phyloP scores from a whole-genome alignment of 2,329 filamentous ascomycete genomes.

The Amylocarpus encephaloides region DNA sequence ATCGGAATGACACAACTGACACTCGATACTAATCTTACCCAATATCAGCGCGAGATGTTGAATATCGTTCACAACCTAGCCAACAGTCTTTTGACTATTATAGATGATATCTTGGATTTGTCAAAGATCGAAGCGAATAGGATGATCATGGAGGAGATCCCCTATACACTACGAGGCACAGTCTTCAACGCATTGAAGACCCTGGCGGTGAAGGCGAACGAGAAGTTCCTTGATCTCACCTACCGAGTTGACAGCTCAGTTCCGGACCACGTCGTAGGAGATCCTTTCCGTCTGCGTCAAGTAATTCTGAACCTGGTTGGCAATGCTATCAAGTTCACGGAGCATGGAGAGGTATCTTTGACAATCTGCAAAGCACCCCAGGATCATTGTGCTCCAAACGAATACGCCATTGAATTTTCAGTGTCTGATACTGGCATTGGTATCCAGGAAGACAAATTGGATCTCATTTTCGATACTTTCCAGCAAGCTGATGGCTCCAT shows the following conservation, averaged over 20 bases:
- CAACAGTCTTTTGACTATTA: slow-evolving; percentile 93
- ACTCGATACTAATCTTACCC: slow-evolving; percentile 87
- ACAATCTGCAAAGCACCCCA: slow-evolving; percentile 72
- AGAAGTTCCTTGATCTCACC: slow-evolving; percentile 86
- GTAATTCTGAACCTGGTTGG: slow-evolving; percentile 96
- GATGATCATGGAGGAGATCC: slow-evolving; percentile 98
- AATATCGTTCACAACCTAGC: slow-evolving; percentile 97
- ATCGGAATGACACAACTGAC: slow-evolving; percentile 86
- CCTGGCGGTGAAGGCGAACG: slow-evolving; percentile 92
- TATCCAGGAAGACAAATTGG: slow-evolving; percentile 89
- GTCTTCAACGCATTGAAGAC: slow-evolving; percentile 98
- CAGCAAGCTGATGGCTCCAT: slow-evolving; percentile 97
- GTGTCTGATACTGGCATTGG: slow-evolving; percentile 96
- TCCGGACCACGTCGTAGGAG: slow-evolving; percentile 90
- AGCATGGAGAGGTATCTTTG: slow-evolving; percentile 91
- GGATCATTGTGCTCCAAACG: slow-evolving; percentile 59
- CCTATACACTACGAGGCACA: slow-evolving; percentile 86
- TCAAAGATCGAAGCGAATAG: slow-evolving; percentile 88
- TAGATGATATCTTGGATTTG: slow-evolving; percentile 73
- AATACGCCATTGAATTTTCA: slow-evolving; percentile 92
- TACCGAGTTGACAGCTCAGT: slow-evolving; percentile 92
- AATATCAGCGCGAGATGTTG: slow-evolving; percentile 95
- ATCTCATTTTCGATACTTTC: slow-evolving; percentile 98
- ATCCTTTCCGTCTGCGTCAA: slow-evolving; percentile 92
- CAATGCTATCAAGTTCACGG: slow-evolving; percentile 98